Evolutionary conservation across 2,329 filamentous ascomycete species (phyloP).

Genomic region (Chaetomiaceae sp.): DNA sequence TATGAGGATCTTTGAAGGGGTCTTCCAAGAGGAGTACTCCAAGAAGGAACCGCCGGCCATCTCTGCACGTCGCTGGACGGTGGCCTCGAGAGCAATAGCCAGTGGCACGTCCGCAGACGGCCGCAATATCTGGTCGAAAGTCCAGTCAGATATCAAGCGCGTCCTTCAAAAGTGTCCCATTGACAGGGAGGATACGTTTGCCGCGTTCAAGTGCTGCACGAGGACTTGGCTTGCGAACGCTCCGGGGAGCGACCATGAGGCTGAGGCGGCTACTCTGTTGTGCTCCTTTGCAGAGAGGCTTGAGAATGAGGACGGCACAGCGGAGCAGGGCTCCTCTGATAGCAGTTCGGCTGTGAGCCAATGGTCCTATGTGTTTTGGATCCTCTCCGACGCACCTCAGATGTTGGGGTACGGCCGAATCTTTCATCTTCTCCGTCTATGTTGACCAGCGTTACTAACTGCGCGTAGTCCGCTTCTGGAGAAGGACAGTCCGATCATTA

Average conservation of each 20-base stretch:
- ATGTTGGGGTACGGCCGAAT: slow-evolving; percentile 17
- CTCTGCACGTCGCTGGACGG: slow-evolving; percentile 21
- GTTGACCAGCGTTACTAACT: background rate
- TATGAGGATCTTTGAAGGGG: slow-evolving; percentile 23
- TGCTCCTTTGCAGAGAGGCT: slow-evolving; percentile 26
- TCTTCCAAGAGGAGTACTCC: slow-evolving; percentile 13
- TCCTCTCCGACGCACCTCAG: slow-evolving; percentile 16
- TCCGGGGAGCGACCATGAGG: slow-evolving; percentile 21
- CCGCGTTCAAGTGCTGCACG: slow-evolving; percentile 29
- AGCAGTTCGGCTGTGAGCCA: background rate
- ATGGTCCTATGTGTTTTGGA: slow-evolving; percentile 18
- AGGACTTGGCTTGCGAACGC: slow-evolving; percentile 28
- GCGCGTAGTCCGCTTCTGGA: slow-evolving; percentile 14
- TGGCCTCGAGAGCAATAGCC: slow-evolving; percentile 25
- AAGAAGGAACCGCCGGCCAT: slow-evolving; percentile 16
- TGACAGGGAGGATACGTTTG: slow-evolving; percentile 20
- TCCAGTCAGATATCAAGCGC: slow-evolving; percentile 21
- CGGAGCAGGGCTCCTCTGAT: background rate
- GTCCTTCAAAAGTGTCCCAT: slow-evolving; percentile 21
- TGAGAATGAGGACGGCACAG: slow-evolving; percentile 9
- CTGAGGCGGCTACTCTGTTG: slow-evolving; percentile 23
- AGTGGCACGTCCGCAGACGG: slow-evolving; percentile 25
- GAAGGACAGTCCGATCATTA: slow-evolving; percentile 11
- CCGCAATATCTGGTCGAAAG: slow-evolving; percentile 24
- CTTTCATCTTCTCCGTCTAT: too few relatives aligned